Percentiles rank a stretch among this genome's conserved stretches.
These are phyloP conservation scores for Thelonectria olida DNA, from an alignment of 2,329 filamentous ascomycete species.

Conservation along the genomic window DNA sequence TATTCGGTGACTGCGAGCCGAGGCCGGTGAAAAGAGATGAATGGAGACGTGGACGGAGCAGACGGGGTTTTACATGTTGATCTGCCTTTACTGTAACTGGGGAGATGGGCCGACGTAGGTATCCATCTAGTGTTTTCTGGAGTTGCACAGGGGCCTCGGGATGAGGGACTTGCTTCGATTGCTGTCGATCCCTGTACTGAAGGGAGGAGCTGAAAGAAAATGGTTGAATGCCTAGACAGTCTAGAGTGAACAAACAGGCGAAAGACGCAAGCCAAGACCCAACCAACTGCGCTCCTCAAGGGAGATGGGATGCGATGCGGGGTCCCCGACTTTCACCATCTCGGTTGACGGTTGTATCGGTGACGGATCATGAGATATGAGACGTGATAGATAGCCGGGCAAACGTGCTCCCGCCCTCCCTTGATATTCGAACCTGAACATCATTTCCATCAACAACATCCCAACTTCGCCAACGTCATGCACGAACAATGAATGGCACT, in stretches of 20 bases:
- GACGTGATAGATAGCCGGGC: too few relatives aligned
- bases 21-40: constrained; percentile 23
- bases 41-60: constrained; percentile 6
- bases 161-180: too few relatives aligned
- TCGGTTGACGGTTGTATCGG: not conserved
- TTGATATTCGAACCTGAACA: too few relatives aligned
- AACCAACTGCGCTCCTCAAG: too few relatives aligned
- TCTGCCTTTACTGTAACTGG: constrained; percentile 10
- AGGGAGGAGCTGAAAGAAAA: not conserved
- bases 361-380: too few relatives aligned
- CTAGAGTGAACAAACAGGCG: too few relatives aligned
- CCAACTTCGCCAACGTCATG: too few relatives aligned
- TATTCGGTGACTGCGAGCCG: constrained; percentile 32
- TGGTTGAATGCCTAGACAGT: not conserved
- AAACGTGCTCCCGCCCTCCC: too few relatives aligned
- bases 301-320: constrained; percentile 22
- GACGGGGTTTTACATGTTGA: constrained; percentile 7
- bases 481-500: too few relatives aligned
- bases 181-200: too few relatives aligned
- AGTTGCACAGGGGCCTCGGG: not conserved
- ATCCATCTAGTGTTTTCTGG: not conserved
- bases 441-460: too few relatives aligned
- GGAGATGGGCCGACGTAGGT: constrained; percentile 2
- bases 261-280: too few relatives aligned
- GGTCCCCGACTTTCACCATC: constrained; percentile 15